Percentiles rank a stretch among this genome's conserved stretches.
phyloP scores from a whole-genome alignment of 106 monocot genomes.

The Allium fistulosum region DNA sequence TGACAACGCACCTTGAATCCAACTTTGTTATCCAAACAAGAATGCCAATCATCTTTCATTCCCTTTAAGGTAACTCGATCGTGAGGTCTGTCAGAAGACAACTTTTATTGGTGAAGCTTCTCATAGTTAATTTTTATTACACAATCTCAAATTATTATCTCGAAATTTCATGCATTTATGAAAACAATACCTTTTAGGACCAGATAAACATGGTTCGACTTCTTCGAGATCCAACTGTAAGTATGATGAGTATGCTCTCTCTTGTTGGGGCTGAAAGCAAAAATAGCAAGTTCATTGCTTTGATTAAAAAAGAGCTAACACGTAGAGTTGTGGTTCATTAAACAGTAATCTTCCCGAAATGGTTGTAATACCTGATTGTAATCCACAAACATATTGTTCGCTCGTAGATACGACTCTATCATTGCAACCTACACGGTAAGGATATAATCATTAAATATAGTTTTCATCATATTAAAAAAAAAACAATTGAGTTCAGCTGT shows the following conservation, averaged over 20 bases:
- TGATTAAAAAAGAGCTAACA: not conserved
- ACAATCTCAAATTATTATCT: not conserved
- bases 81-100: slow-evolving; percentile 40
- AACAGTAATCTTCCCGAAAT: not conserved
- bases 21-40: slow-evolving; percentile 87
- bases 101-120: slow-evolving; percentile 1
- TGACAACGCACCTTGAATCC: slow-evolving; percentile 77
- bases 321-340: not conserved
- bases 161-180: slow-evolving; percentile 2
- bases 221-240: slow-evolving; percentile 75
- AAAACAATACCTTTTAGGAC: slow-evolving; percentile 73
- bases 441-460: not conserved
- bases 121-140: too few species aligned
- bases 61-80: slow-evolving; percentile 84
- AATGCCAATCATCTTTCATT: slow-evolving; percentile 92
- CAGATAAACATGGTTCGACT: slow-evolving; percentile 87
- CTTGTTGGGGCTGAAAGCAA: slow-evolving; percentile 49
- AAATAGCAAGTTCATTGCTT: slow-evolving; percentile 2
- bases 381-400: slow-evolving; percentile 82
- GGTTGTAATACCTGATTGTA: slow-evolving; percentile 38
- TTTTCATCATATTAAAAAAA: not conserved
- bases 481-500: not conserved
- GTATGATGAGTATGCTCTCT: slow-evolving; percentile 80
- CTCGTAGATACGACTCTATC: slow-evolving; percentile 76
- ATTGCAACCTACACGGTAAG: slow-evolving; percentile 51